A percentile compares a stretch with the other conserved stretches of the same genome.
Conservation (phyloP, 768 basidiomycete genomes). For the Russula ochroleuca region DNA sequence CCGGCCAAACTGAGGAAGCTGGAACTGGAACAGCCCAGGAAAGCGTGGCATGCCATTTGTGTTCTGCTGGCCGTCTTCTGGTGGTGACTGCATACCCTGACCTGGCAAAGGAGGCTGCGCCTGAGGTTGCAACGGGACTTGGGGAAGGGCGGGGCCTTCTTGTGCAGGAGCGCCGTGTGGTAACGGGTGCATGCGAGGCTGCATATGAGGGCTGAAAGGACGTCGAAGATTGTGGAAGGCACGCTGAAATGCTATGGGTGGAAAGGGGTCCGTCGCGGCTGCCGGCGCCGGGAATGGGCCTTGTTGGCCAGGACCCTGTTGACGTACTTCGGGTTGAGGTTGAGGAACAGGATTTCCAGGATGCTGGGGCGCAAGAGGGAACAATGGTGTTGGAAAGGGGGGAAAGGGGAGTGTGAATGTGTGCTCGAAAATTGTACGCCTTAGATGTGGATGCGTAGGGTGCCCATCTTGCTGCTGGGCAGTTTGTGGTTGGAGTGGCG, state of each 20-base stretch:
- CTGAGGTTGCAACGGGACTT: conserved; percentile 20
- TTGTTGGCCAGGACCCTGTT: conserved; percentile 4
- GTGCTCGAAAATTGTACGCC: conserved; percentile 22
- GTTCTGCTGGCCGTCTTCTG: conserved; percentile 18
- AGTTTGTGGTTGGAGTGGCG: conserved; percentile 3
- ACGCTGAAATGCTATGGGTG: conserved; percentile 7
- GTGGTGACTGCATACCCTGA: conserved; percentile 20
- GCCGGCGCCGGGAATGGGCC: conserved; percentile 10
- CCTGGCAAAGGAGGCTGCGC: conserved; percentile 16
- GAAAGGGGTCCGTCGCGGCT: conserved; percentile 1
- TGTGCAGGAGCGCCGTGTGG: conserved; percentile 6
- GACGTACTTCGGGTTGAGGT: conserved; percentile 6
- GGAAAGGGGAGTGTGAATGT: conserved; percentile 22
- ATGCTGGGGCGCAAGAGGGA: conserved; percentile 2
- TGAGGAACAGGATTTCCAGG: conserved; percentile 6
- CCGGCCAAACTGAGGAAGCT: conserved; percentile 21
- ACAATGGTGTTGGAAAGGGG: background rate
- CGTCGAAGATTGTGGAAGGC: conserved; percentile 12
- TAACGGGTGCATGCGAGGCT: background rate
- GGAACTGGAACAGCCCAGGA: conserved; percentile 23
- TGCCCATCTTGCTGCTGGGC: conserved; percentile 7
- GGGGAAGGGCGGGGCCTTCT: conserved; percentile 19
- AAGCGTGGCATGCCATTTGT: conserved; percentile 19
- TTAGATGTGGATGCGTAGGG: background rate
- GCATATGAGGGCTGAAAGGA: background rate